A percentile compares a stretch with the other conserved stretches of the same genome.
phyloP scores from a whole-genome alignment of 371 early-diverging fungal genomes.

The Mortierella sp. region DNA sequence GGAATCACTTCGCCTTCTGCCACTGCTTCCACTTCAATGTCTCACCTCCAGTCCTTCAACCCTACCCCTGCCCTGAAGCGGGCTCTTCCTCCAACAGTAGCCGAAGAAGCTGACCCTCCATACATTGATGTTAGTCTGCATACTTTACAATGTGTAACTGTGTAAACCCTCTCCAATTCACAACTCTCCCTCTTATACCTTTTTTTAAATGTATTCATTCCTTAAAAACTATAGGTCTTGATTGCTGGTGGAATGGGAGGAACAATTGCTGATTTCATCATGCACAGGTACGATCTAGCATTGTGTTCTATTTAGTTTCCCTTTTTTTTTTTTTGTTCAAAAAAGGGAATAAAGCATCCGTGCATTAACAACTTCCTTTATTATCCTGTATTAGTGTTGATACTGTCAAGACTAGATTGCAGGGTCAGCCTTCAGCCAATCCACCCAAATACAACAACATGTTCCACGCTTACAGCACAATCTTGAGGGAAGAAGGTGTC shows the following conservation, averaged over 20 bases:
- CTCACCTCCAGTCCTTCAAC: slow-evolving; percentile 36
- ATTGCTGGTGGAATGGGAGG: slow-evolving; percentile 82
- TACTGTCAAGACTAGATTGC: slow-evolving; percentile 84
- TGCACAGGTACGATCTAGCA: slow-evolving; percentile 74
- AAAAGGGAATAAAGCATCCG: background rate
- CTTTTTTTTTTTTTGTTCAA: too few species aligned
- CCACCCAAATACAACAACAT: slow-evolving; percentile 73
- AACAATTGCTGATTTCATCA: slow-evolving; percentile 75
- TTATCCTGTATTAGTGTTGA: slow-evolving; percentile 65
- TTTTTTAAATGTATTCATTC: too few species aligned
- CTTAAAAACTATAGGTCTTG: slow-evolving; percentile 68
- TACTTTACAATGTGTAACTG: background rate
- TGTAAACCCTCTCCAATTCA: background rate
- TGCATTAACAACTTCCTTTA: background rate
- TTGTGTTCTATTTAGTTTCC: background rate
- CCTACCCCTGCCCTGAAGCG: slow-evolving; percentile 34
- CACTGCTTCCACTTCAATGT: slow-evolving; percentile 26
- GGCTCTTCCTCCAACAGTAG: slow-evolving; percentile 29
- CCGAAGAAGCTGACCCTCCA: slow-evolving; percentile 36
- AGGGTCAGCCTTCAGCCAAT: slow-evolving; percentile 68
- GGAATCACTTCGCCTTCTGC: slow-evolving; percentile 38
- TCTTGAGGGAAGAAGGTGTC: slow-evolving; percentile 78
- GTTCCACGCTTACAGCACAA: slow-evolving; percentile 73
- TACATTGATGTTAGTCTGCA: slow-evolving; percentile 32
- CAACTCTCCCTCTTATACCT: too few species aligned